Evolutionary conservation across 2,329 filamentous ascomycete genomes (phyloP).

Genomic region (Sordariomycetes sp.): DNA sequence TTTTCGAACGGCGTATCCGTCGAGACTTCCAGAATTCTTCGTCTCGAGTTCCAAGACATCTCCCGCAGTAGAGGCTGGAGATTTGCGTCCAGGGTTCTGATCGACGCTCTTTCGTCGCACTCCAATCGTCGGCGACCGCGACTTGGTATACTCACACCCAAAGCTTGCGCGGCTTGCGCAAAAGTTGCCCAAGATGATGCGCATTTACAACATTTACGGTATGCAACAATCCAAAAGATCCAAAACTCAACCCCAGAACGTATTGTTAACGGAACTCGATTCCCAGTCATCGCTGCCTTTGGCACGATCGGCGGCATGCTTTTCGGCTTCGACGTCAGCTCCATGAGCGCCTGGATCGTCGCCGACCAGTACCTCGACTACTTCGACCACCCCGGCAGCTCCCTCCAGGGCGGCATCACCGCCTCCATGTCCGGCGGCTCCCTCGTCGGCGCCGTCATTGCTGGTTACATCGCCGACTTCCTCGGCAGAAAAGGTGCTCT

Average conservation of each 20-base stretch:
- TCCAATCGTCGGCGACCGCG: too few relatives aligned
- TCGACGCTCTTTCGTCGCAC: too few relatives aligned
- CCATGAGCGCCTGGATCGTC: constrained; percentile 56
- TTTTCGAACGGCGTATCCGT: too few relatives aligned
- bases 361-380: constrained; percentile 59
- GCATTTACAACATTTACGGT: background rate
- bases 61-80: too few relatives aligned
- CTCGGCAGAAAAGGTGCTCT: background rate
- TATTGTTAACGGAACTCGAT: background rate
- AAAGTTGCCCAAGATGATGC: background rate
- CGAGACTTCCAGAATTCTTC: too few relatives aligned
- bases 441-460: constrained; percentile 38
- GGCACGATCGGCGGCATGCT: constrained; percentile 43
- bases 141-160: too few relatives aligned
- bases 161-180: too few relatives aligned
- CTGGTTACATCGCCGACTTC: background rate
- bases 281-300: background rate
- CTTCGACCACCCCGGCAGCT: constrained; percentile 48
- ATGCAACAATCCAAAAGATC: background rate
- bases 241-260: background rate
- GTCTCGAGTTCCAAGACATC: too few relatives aligned
- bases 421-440: constrained; percentile 64
- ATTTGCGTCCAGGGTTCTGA: too few relatives aligned
- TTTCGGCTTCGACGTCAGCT: constrained; percentile 70
- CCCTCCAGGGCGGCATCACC: constrained; percentile 56